Percentiles rank a stretch among this genome's conserved stretches.
Evolutionary conservation across 148 eudicot genomes (phyloP).

Genomic region (Diospyros kaki): DNA sequence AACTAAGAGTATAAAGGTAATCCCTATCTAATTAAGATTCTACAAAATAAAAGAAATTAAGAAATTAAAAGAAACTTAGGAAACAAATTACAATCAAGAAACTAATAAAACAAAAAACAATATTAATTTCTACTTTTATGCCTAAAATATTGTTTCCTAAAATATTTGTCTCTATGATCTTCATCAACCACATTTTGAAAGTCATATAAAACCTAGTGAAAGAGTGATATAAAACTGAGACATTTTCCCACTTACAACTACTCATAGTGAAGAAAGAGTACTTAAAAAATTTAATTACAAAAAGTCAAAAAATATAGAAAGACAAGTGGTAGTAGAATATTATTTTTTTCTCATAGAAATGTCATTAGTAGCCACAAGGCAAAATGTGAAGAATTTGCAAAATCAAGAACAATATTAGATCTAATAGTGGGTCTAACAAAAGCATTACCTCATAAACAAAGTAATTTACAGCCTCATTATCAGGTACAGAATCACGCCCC

Average conservation of each 20-base stretch:
- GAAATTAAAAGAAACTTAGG: too few relatives aligned
- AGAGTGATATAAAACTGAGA: not conserved
- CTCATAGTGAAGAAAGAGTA: not conserved
- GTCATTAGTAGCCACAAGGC: not conserved
- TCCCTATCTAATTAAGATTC: too few relatives aligned
- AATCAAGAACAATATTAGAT: not conserved
- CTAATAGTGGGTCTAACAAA: not conserved
- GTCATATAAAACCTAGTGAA: not conserved
- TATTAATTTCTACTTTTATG: too few relatives aligned
- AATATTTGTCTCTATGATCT: too few relatives aligned
- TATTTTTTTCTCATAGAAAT: not conserved
- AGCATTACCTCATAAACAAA: conserved; percentile 82
- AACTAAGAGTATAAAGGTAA: too few relatives aligned
- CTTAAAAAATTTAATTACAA: not conserved
- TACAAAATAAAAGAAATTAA: too few relatives aligned
- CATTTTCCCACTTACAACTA: not conserved
- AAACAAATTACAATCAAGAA: too few relatives aligned
- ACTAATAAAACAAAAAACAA: too few relatives aligned
- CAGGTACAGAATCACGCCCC: conserved; percentile 97
- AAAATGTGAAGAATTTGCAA: conserved; percentile 1
- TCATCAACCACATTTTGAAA: not conserved
- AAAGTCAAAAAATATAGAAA: not conserved
- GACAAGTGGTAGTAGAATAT: not conserved
- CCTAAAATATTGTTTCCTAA: too few relatives aligned
- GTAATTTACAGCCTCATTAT: conserved; percentile 83